A percentile compares a stretch with the other conserved stretches of the same genome.
These are phyloP conservation scores for Neodidymelliopsis sp. DNA, from an alignment of 2,329 filamentous ascomycete genomes.

Conservation along the genomic window DNA sequence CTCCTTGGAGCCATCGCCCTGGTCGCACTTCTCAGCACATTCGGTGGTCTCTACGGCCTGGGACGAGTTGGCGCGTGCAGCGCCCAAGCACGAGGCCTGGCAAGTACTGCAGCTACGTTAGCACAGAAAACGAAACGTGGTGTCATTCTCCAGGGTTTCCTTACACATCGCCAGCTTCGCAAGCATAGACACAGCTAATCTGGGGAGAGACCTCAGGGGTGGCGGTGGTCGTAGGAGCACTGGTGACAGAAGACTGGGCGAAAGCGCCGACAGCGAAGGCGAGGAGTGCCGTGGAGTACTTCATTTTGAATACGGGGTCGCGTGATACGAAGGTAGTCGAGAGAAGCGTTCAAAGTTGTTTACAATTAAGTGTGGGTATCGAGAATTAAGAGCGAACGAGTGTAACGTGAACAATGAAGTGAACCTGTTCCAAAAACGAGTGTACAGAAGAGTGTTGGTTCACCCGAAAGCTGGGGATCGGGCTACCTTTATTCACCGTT, in stretches of 20 bases:
- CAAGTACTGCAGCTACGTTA: constrained; percentile 45
- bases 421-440: constrained; percentile 16
- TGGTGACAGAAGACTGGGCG: constrained; percentile 51
- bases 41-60: constrained; percentile 60
- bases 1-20: constrained; percentile 58
- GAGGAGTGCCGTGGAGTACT: constrained; percentile 55
- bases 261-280: constrained; percentile 55
- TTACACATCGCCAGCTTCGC: constrained; percentile 55
- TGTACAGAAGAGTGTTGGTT: constrained; percentile 15
- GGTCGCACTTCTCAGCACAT: constrained; percentile 61
- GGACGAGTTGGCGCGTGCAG: constrained; percentile 60
- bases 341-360: neutral
- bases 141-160: neutral
- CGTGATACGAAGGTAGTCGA: constrained; percentile 8
- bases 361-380: constrained; percentile 9
- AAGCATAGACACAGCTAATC: constrained; percentile 48
- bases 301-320: constrained; percentile 44
- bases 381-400: constrained; percentile 13
- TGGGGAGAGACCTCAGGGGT: constrained; percentile 32
- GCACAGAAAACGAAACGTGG: neutral
- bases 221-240: constrained; percentile 45
- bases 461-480: constrained; percentile 10
- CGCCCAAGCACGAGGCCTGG: constrained; percentile 59
- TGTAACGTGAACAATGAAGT: constrained; percentile 13
- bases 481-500: constrained; percentile 12